Evolutionary conservation across 2,329 filamentous ascomycete species (phyloP).

Genomic region (Penicillium hordei): DNA sequence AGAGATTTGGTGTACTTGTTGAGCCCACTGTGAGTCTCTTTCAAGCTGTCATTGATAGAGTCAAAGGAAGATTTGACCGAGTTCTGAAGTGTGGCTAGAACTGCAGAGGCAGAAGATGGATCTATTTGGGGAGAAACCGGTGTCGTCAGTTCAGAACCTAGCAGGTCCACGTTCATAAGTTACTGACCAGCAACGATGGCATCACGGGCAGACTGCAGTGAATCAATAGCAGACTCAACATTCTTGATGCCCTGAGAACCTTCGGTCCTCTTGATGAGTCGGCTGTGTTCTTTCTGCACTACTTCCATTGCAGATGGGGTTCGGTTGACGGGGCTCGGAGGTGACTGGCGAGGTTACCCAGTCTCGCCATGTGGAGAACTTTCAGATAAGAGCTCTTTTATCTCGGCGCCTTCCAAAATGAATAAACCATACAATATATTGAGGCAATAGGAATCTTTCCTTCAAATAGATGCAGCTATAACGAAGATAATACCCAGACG

Average conservation of each 20-base stretch:
- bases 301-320: conserved; percentile 53
- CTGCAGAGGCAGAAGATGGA: conserved; percentile 68
- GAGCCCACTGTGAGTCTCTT: conserved; percentile 77
- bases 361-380: conserved; percentile 26
- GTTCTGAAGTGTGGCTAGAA: conserved; percentile 80
- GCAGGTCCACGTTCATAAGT: neutral
- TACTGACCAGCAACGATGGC: conserved; percentile 67
- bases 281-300: conserved; percentile 72
- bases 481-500: neutral
- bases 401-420: neutral
- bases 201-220: conserved; percentile 71
- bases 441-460: neutral
- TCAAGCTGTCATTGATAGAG: conserved; percentile 74
- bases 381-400: conserved; percentile 7
- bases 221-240: conserved; percentile 78
- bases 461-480: neutral
- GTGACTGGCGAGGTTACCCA: conserved; percentile 28
- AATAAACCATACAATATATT: neutral
- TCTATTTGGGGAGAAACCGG: conserved; percentile 48
- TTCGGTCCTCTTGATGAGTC: conserved; percentile 67
- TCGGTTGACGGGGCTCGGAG: conserved; percentile 25
- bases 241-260: conserved; percentile 71
- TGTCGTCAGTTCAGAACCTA: conserved; percentile 13
- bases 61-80: conserved; percentile 81
- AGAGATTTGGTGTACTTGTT: conserved; percentile 82